Percentiles rank a stretch among this genome's conserved stretches.
phyloP scores from a whole-genome alignment of 345 rosid species.

The Clausena lansium region DNA sequence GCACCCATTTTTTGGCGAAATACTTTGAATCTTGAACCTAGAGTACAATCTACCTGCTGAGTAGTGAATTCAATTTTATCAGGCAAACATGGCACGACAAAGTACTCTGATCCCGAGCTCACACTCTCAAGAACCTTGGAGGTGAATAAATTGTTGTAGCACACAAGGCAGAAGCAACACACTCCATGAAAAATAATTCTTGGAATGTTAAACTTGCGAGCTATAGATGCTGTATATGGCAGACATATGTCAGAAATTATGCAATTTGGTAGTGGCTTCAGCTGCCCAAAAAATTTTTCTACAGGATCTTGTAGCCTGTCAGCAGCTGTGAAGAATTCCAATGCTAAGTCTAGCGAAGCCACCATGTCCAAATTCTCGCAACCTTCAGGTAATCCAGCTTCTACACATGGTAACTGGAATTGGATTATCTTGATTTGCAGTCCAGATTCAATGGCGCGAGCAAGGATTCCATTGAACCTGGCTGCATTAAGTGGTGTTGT shows the following conservation, averaged over 20 bases:
- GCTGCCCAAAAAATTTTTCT: constrained; percentile 9
- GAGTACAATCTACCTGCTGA: constrained; percentile 17
- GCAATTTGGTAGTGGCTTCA: constrained; percentile 27
- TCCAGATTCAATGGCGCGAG: not conserved
- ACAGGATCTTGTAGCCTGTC: constrained; percentile 1
- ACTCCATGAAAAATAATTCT: constrained; percentile 35
- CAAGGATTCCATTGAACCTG: not conserved
- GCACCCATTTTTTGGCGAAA: constrained; percentile 15
- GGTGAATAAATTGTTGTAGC: constrained; percentile 5
- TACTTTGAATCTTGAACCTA: not conserved
- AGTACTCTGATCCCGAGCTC: constrained; percentile 5
- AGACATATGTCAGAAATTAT: constrained; percentile 38
- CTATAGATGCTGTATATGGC: constrained; percentile 24
- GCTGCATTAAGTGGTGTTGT: constrained; percentile 20
- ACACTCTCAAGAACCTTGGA: not conserved
- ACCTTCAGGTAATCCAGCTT: not conserved
- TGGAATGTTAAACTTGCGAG: constrained; percentile 29
- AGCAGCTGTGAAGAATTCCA: not conserved
- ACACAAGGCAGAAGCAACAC: constrained; percentile 34
- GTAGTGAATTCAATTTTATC: constrained; percentile 25
- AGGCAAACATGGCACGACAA: constrained; percentile 26
- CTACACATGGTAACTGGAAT: not conserved
- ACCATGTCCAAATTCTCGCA: not conserved
- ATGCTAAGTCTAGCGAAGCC: not conserved
- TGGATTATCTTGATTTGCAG: not conserved